Percentiles rank a stretch among this genome's conserved stretches.
These are phyloP conservation scores for Suillus ampliporus DNA, from an alignment of 768 basidiomycete species.

Conservation along the genomic window DNA sequence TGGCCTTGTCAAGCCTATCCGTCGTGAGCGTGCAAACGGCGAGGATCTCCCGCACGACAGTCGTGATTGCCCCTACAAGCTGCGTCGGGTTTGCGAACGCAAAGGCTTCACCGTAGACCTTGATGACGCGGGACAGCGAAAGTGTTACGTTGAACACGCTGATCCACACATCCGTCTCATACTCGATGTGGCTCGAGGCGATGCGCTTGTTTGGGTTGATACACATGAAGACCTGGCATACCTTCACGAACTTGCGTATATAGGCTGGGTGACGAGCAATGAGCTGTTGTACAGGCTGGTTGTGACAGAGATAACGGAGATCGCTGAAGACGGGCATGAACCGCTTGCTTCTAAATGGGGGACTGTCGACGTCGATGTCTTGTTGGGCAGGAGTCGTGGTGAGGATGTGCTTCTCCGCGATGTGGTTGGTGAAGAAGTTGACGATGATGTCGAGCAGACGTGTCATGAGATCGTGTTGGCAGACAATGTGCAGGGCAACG, in stretches of 20 bases:
- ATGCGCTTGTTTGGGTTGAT: conserved; percentile 91
- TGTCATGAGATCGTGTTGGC: conserved; percentile 72
- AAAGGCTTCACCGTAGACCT: conserved; percentile 88
- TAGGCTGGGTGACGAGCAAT: conserved; percentile 73
- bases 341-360: conserved; percentile 92
- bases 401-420: conserved; percentile 70
- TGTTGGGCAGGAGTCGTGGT: conserved; percentile 28
- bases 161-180: conserved; percentile 97
- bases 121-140: conserved; percentile 86
- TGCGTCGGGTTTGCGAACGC: conserved; percentile 59
- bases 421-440: conserved; percentile 93
- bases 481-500: conserved; percentile 79
- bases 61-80: conserved; percentile 68
- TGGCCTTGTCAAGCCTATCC: conserved; percentile 68
- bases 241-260: conserved; percentile 72
- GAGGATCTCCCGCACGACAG: conserved; percentile 73
- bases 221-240: conserved; percentile 91
- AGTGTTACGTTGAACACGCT: conserved; percentile 95
- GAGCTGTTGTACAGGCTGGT: conserved; percentile 76
- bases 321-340: conserved; percentile 96
- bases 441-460: conserved; percentile 84
- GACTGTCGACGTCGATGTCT: conserved; percentile 78
- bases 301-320: conserved; percentile 84
- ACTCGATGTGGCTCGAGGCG: conserved; percentile 85
- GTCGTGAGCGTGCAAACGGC: conserved; percentile 72